phyloP scores from a whole-genome alignment of 306 rosid species.

The Quercus ilex region DNA sequence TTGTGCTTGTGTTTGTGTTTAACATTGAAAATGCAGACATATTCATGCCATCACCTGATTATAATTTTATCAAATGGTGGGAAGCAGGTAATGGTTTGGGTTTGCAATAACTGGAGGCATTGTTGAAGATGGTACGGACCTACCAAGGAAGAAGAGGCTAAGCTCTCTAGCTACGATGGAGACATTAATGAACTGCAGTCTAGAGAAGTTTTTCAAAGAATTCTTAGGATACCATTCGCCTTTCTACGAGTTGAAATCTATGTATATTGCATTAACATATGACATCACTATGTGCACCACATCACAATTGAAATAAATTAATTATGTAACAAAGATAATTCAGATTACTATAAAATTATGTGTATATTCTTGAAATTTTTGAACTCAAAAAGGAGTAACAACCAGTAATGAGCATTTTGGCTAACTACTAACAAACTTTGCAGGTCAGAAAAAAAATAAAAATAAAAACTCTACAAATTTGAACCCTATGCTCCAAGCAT shows the following conservation, averaged over 20 bases:
- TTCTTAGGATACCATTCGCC: constrained; percentile 62
- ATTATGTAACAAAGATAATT: too few species aligned
- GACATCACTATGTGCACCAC: too few species aligned
- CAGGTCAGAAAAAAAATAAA: too few species aligned
- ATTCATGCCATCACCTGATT: neutral
- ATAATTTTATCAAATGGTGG: constrained; percentile 7
- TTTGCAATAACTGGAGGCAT: constrained; percentile 76
- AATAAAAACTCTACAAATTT: too few species aligned
- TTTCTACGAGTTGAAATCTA: constrained; percentile 61
- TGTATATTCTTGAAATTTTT: too few species aligned
- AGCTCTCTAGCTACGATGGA: constrained; percentile 62
- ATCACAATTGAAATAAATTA: too few species aligned
- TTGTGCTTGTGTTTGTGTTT: too few species aligned
- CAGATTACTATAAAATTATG: too few species aligned
- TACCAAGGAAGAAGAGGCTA: constrained; percentile 74
- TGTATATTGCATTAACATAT: too few species aligned
- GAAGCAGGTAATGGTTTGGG: constrained; percentile 62
- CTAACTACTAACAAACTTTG: neutral
- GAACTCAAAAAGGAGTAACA: neutral
- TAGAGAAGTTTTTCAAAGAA: constrained; percentile 65
- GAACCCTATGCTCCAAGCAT: neutral
- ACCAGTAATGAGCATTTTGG: neutral
- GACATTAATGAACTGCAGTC: constrained; percentile 73
- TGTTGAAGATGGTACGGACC: constrained; percentile 67
- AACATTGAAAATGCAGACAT: too few species aligned